Evolutionary conservation across 345 rosid genomes (phyloP).

Genomic region (Barbarea vulgaris): DNA sequence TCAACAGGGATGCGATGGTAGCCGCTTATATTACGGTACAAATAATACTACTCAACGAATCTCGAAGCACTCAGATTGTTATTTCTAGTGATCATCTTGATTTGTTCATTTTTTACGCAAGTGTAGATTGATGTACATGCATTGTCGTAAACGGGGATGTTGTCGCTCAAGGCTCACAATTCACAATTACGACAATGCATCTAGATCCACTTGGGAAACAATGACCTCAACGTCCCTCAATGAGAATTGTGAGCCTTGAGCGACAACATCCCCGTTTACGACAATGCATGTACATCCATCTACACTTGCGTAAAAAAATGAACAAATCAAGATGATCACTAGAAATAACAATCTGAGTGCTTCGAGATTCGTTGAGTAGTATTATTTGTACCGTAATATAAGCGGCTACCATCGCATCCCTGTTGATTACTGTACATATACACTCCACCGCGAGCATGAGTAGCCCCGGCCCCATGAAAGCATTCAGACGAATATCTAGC

Average conservation of each 20-base stretch:
- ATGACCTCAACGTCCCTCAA: constrained; percentile 90
- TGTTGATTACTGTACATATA: constrained; percentile 98
- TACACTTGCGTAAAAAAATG: constrained; percentile 31
- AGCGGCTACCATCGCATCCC: constrained; percentile 96
- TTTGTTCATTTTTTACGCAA: constrained; percentile 18
- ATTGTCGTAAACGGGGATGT: constrained; percentile 84
- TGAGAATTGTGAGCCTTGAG: constrained; percentile 94
- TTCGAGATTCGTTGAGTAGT: background rate
- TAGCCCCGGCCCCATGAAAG: constrained; percentile 82
- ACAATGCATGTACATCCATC: constrained; percentile 91
- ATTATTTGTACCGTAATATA: constrained; percentile 72
- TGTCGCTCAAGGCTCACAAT: constrained; percentile 91
- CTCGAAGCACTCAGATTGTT: background rate
- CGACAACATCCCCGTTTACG: constrained; percentile 81
- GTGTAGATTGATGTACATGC: constrained; percentile 81
- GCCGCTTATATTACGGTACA: constrained; percentile 86
- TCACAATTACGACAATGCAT: too few species aligned
- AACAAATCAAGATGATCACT: constrained; percentile 18
- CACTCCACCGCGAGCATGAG: constrained; percentile 86
- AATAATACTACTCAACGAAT: constrained; percentile 23
- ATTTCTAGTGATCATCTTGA: background rate
- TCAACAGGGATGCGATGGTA: constrained; percentile 98
- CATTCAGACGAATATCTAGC: constrained; percentile 71
- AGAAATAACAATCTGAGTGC: background rate
- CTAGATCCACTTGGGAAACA: constrained; percentile 84